Conservation (phyloP, 305 asterid species). For the Stenogyne calaminthoides region DNA sequence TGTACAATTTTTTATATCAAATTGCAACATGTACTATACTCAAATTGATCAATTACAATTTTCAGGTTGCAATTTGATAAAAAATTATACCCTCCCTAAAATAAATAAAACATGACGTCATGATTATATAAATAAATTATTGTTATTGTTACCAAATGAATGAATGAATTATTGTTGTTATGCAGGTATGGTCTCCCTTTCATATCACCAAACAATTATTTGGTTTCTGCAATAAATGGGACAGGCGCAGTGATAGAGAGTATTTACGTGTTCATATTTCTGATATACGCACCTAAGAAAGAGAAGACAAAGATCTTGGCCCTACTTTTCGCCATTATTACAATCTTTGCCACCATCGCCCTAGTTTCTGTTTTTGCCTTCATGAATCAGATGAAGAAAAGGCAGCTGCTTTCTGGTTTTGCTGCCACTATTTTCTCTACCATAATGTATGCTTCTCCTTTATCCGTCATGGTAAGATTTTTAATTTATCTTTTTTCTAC, state of each 20-base stretch:
- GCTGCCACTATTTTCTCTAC: constrained; percentile 60
- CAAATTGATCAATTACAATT: no score
- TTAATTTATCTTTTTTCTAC: background rate
- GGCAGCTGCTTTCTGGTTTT: constrained; percentile 58
- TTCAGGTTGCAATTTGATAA: no score
- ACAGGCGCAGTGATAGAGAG: constrained; percentile 53
- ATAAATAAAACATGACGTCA: background rate
- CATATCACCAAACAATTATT: constrained; percentile 44
- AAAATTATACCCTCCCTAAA: no score
- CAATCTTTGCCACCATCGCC: constrained; percentile 51
- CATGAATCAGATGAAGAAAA: constrained; percentile 32
- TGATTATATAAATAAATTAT: background rate
- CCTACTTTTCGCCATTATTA: constrained; percentile 42
- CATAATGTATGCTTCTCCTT: constrained; percentile 74
- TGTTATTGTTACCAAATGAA: background rate
- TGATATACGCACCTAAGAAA: constrained; percentile 56
- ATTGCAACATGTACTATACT: no score
- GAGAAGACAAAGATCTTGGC: constrained; percentile 58
- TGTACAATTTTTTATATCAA: no score
- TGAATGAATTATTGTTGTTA: background rate
- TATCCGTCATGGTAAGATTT: constrained; percentile 60
- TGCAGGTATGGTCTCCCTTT: constrained; percentile 64
- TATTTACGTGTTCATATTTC: constrained; percentile 54
- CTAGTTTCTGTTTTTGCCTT: constrained; percentile 55
- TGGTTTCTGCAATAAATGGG: constrained; percentile 49